phyloP scores from a whole-genome alignment of 345 rosid genomes.

The Sapria himalayana region DNA sequence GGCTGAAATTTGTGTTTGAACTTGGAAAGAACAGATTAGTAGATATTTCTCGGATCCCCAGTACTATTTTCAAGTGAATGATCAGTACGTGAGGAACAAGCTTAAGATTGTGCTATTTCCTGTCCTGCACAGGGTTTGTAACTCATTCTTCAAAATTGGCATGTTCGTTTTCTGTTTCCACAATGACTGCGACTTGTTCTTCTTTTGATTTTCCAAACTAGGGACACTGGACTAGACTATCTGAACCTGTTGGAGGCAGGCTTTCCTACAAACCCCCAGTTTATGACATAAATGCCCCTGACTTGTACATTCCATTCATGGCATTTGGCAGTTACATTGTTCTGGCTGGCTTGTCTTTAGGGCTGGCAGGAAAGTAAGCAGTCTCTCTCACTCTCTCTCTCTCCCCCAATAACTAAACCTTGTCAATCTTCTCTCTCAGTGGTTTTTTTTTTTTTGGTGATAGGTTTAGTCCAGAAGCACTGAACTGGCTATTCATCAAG shows the following conservation, averaged over 20 bases:
- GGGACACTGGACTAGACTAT: conserved; percentile 93
- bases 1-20: neutral
- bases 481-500: conserved; percentile 76
- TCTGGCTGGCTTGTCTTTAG: conserved; percentile 70
- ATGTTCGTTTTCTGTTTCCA: neutral
- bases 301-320: conserved; percentile 90
- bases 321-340: conserved; percentile 75
- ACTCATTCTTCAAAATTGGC: conserved; percentile 1
- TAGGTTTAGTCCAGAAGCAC: conserved; percentile 84
- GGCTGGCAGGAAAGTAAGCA: conserved; percentile 78
- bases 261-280: conserved; percentile 89
- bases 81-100: conserved; percentile 90
- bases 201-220: conserved; percentile 11
- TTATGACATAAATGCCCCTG: conserved; percentile 90
- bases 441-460: conserved; percentile 2
- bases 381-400: conserved; percentile 1
- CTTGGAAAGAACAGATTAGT: conserved; percentile 39
- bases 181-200: neutral
- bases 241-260: conserved; percentile 93
- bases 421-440: too few species aligned
- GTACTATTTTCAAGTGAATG: conserved; percentile 94
- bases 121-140: conserved; percentile 71
- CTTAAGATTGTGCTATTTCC: conserved; percentile 82
- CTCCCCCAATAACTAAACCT: neutral
- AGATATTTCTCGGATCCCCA: conserved; percentile 88